Evolutionary conservation across 2,329 filamentous ascomycete genomes (phyloP), one percentile per base, ranked within the genome.

Genomic region (Ascochyta pisi): DNA sequence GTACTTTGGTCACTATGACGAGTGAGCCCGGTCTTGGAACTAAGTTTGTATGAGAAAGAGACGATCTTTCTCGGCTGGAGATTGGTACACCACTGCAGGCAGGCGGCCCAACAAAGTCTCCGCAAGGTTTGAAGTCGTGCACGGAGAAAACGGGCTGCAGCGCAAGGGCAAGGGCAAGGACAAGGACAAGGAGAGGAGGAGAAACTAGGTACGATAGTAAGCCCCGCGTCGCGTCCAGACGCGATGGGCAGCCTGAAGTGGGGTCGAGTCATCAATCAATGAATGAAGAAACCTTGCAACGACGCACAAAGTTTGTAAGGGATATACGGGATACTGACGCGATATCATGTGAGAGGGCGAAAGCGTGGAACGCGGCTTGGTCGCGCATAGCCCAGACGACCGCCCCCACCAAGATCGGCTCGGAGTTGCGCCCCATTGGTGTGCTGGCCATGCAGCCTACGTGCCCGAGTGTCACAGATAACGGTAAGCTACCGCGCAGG

Each of bases 321-420:
- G 26, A 15, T 15, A 10, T 16, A 31, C 40, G n/a, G 42, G 41
- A 38, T 33, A 39, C 26, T 22, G 22, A 48, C 69, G 66, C 70
- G 69, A 67, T 71, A 67, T 73, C 71, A 73, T 59, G 56, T 73
- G 71, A 73, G 62, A 57, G 52, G 63, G 69, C 63, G 69, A 61
- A 45, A 51, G 29, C 63, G 68, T 43, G 67, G 62, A 12, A 42
- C 23, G 19, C 37, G 27, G 29, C 29, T 12, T 29, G 6, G 46
- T 6, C 39, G 15, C 27, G 9, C 41, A 26, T 46, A 41, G 24
- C 46, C 52, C 10, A 27, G 33, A 33, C n/a, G 33, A 16, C n/a
- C 33, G 33, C 35, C 46, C 40, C 40, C 40, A 22, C 40, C 40
- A 31, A 19, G 5, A 7, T 31, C n/a, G 26, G 10, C 15, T 6